Evolutionary conservation across 345 rosid genomes (phyloP).

Genomic region (Rhodamnia rubescens): DNA sequence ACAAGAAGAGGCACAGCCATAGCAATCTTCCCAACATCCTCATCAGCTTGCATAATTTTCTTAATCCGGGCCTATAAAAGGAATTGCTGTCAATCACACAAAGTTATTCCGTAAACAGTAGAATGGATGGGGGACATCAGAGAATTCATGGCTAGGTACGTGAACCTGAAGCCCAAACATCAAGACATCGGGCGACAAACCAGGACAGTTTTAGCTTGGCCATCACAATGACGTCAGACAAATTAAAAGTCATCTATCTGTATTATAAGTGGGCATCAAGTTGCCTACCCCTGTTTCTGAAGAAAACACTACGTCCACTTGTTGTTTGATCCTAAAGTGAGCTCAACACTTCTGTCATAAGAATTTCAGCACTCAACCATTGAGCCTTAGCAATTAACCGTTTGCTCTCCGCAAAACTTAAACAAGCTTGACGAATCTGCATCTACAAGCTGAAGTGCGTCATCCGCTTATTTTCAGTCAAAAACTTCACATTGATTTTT

Average conservation of each 20-base stretch:
- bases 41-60: slow-evolving; percentile 82
- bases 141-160: neutral
- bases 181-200: neutral
- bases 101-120: neutral
- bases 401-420: neutral
- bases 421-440: neutral
- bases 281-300: neutral
- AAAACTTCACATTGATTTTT: neutral
- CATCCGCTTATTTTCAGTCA: neutral
- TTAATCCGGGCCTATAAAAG: slow-evolving; percentile 47
- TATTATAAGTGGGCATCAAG: neutral
- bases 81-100: neutral
- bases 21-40: slow-evolving; percentile 72
- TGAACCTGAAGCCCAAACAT: neutral
- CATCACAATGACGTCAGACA: neutral
- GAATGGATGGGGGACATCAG: neutral
- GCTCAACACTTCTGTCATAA: neutral
- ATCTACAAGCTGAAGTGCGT: neutral
- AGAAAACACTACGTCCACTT: neutral
- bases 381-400: neutral
- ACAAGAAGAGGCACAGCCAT: slow-evolving; percentile 77
- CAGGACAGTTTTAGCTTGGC: neutral
- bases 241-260: neutral
- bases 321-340: neutral
- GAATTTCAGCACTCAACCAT: neutral